Base-by-base conservation (phyloP, 495 filamentous ascomycete species). In the Penicillium steckii region DNA sequence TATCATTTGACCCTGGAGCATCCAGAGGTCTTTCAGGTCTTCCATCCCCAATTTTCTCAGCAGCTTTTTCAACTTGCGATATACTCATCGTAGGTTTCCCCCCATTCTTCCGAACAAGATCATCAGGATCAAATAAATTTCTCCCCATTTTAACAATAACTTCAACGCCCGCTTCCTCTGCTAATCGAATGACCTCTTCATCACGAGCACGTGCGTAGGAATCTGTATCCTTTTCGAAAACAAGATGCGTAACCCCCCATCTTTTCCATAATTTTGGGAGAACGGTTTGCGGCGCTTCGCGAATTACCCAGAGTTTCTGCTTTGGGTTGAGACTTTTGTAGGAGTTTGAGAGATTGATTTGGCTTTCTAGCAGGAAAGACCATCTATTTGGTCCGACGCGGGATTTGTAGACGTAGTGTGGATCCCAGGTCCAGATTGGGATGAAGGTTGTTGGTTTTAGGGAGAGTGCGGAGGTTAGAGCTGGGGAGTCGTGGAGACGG, bases 161-260 rank as follows among this genome's bases (percentile, higher is more conserved):
- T 53, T 87, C 61, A 9, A 89, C 82, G 0, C 85, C 86, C 1
- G 79, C 81, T 41, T 84, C 66, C 52, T 80, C 71, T 2, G 85
- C 86, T 25, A 82, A 52, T 4, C 69, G 63, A 12, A 77, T 68
- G 26, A 89, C 73, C 8, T 62, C 60, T 33, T 63, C 71, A 65
- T 90, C 86, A 29, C 86, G 64, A 13, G 82, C 74, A 8, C 76
- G 69, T 3, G 80, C 86, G 61, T 88, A 88, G 0, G 83, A 74
- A 68, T 89, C 86, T 2, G 84, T 86, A 52, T 90, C 86, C 55
- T 84, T 86, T 61, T 89, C 85, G 57, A 88, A 90, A 0, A 88
- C 86, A 3, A 89, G 64, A 69, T 89, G 86, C 1, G 83, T 83
- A 22, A 87, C 79, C 17, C 76, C 78, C 86, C 85, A 88, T 33